Conservation (phyloP, 2,329 filamentous ascomycete species). For the Aspergillus clavatus region DNA sequence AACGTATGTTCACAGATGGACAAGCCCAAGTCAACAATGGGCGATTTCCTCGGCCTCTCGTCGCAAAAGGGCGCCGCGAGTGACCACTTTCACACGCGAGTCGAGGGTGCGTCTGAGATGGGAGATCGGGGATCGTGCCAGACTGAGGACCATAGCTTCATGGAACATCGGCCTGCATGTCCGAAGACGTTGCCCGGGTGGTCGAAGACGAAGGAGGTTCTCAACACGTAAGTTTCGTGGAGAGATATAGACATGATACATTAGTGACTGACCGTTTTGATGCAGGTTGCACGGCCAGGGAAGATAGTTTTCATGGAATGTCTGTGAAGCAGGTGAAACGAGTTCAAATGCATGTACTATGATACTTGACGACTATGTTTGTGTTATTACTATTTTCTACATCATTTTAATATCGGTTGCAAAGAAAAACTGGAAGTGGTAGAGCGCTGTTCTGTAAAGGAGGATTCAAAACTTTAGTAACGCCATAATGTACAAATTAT, state of each 20-base stretch:
- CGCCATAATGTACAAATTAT: conserved; percentile 17
- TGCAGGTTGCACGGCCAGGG: conserved; percentile 4
- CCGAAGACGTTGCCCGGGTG: conserved; percentile 28
- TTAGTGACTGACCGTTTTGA: neutral
- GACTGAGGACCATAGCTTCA: conserved; percentile 32
- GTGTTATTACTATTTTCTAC: no score
- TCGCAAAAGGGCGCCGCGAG: conserved; percentile 26
- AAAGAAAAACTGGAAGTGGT: neutral
- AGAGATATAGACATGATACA: neutral
- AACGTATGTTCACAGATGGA: conserved; percentile 10
- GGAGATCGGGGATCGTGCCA: conserved; percentile 18
- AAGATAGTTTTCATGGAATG: neutral
- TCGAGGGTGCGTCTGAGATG: conserved; percentile 5
- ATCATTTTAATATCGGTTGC: no score
- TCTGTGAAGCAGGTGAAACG: neutral
- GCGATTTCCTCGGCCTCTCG: conserved; percentile 23
- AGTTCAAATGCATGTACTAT: neutral
- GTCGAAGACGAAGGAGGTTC: conserved; percentile 20
- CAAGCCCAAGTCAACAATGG: conserved; percentile 22
- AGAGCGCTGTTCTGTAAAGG: neutral
- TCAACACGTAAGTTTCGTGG: conserved; percentile 4
- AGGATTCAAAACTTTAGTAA: neutral
- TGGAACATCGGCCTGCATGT: conserved; percentile 23
- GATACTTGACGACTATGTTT: no score
- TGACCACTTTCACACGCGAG: conserved; percentile 15